Conservation (phyloP, 768 basidiomycete species). For the Mycena albidolilacea region DNA sequence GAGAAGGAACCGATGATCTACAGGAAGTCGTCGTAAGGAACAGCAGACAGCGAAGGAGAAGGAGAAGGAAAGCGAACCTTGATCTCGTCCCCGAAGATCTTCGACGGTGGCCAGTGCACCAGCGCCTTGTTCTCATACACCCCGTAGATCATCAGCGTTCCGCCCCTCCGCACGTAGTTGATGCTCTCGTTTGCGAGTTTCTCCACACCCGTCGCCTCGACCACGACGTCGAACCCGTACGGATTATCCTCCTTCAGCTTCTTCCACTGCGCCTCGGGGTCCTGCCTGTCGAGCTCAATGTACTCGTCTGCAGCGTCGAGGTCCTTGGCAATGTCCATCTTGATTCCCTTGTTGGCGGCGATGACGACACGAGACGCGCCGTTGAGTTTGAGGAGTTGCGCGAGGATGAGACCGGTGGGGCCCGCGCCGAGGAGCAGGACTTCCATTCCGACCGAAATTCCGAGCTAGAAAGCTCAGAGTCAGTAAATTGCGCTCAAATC, state of each 20-base stretch:
- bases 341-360: constrained; percentile 83
- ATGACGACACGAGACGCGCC: constrained; percentile 79
- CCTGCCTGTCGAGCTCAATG: constrained; percentile 77
- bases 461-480: constrained; percentile 53
- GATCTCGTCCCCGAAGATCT: neutral
- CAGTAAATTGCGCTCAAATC: no score
- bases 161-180: constrained; percentile 90
- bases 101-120: constrained; percentile 87
- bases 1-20: constrained; percentile 94
- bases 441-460: constrained; percentile 85
- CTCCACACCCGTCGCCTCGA: constrained; percentile 87
- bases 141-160: constrained; percentile 90
- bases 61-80: constrained; percentile 78
- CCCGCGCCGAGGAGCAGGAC: constrained; percentile 92
- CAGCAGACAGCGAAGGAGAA: constrained; percentile 9
- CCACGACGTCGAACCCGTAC: constrained; percentile 75
- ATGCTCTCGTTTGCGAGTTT: constrained; percentile 90
- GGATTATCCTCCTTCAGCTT: constrained; percentile 78
- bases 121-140: constrained; percentile 90
- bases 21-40: constrained; percentile 70
- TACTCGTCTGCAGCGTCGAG: constrained; percentile 82
- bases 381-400: constrained; percentile 83
- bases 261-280: constrained; percentile 78
- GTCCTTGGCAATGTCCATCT: constrained; percentile 81
- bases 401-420: constrained; percentile 84